These are phyloP conservation scores for Diaporthe aspalathi DNA, from an alignment of 2,329 filamentous ascomycete genomes.

Conservation along the genomic window DNA sequence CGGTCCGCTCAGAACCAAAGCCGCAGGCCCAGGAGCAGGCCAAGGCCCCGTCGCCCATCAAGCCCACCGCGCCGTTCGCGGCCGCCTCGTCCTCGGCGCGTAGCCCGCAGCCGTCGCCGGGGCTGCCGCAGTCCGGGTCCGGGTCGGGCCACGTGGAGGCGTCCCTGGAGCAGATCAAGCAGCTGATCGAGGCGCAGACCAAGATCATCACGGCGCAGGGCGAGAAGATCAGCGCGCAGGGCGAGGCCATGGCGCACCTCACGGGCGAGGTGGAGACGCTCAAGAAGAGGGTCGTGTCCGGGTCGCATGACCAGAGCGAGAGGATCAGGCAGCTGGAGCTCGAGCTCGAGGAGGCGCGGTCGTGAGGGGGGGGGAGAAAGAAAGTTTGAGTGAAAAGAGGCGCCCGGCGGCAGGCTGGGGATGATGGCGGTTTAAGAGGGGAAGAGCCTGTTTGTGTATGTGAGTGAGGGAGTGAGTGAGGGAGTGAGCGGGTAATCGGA, in stretches of 20 bases:
- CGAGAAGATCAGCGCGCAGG: constrained; percentile 75
- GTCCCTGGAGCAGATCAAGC: constrained; percentile 81
- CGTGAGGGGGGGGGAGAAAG: constrained; percentile 49
- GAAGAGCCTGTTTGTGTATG: too few relatives aligned
- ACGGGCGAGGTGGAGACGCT: constrained; percentile 81
- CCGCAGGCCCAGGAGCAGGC: constrained; percentile 56
- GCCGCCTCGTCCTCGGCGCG: constrained; percentile 54
- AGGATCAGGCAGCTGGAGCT: constrained; percentile 75
- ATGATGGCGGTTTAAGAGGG: too few relatives aligned
- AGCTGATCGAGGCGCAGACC: constrained; percentile 80
- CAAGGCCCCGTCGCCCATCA: constrained; percentile 47
- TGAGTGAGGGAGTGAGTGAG: too few relatives aligned
- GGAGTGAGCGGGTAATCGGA: constrained; percentile 12
- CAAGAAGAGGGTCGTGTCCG: constrained; percentile 78
- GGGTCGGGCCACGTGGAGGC: constrained; percentile 60
- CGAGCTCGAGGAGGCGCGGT: constrained; percentile 73
- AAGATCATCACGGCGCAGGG: constrained; percentile 81
- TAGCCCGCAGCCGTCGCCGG: constrained; percentile 40
- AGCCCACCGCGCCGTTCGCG: constrained; percentile 45
- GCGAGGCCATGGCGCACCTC: constrained; percentile 77
- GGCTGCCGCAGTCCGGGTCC: constrained; percentile 54
- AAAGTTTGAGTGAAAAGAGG: too few relatives aligned
- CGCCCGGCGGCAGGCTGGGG: too few relatives aligned
- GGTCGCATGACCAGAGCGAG: constrained; percentile 72
- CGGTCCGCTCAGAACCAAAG: constrained; percentile 55